A percentile compares a stretch with the other conserved stretches of the same genome.
These are phyloP conservation scores for Lactarius psammicola DNA, from an alignment of 768 basidiomycete species.

Conservation along the genomic window DNA sequence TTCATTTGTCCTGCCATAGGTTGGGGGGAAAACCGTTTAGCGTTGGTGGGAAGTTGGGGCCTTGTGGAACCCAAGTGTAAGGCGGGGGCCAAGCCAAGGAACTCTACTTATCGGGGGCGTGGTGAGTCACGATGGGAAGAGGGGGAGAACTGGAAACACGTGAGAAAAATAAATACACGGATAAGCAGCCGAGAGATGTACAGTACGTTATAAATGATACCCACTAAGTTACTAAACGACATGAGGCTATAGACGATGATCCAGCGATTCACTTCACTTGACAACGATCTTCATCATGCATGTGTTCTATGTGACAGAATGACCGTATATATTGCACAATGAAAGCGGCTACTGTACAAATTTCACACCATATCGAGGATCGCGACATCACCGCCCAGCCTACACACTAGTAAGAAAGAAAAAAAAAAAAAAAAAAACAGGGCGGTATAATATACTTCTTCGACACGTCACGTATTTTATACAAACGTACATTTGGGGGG, in stretches of 20 bases:
- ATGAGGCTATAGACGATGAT: constrained; percentile 17
- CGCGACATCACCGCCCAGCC: constrained; percentile 19
- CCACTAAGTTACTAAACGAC: neutral
- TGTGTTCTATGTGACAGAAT: constrained; percentile 4
- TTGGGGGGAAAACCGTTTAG: neutral
- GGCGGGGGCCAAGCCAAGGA: no score
- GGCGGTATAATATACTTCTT: constrained; percentile 25
- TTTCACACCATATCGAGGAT: constrained; percentile 13
- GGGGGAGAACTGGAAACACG: neutral
- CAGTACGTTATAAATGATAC: neutral
- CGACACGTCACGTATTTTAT: constrained; percentile 15
- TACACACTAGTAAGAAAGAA: neutral
- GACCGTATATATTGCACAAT: constrained; percentile 20
- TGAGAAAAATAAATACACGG: neutral
- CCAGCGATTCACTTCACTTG: neutral
- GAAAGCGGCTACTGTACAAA: constrained; percentile 21
- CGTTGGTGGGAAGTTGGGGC: neutral
- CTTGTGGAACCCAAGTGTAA: neutral
- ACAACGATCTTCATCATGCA: constrained; percentile 3
- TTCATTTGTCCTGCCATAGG: neutral
- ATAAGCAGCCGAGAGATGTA: neutral
- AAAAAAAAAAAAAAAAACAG: neutral
- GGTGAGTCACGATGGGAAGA: constrained; percentile 1
- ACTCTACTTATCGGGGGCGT: neutral
- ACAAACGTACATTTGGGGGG: constrained; percentile 20